These are phyloP conservation scores for Fraxinus latifolia DNA, from an alignment of 305 asterid genomes.

Conservation along the genomic window DNA sequence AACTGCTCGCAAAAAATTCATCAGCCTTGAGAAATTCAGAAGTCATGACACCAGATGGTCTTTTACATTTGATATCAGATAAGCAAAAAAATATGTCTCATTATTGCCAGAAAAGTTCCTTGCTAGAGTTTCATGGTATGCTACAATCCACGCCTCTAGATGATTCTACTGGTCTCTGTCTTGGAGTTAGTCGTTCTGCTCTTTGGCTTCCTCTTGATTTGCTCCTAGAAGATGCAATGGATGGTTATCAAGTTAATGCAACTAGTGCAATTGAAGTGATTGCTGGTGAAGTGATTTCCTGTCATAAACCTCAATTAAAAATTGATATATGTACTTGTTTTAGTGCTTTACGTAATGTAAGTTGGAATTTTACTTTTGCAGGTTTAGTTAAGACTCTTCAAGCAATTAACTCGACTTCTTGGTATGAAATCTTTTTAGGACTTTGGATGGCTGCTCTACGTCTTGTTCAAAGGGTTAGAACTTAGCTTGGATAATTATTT, in stretches of 20 bases:
- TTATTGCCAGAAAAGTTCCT: slow-evolving; percentile 37
- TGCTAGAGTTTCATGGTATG: slow-evolving; percentile 39
- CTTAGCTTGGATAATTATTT: slow-evolving; percentile 11
- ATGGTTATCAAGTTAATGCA: slow-evolving; percentile 83
- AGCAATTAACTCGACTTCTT: slow-evolving; percentile 69
- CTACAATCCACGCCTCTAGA: slow-evolving; percentile 53
- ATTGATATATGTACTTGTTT: background rate
- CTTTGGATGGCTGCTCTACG: slow-evolving; percentile 99
- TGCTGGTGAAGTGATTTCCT: slow-evolving; percentile 49
- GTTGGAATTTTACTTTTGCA: slow-evolving; percentile 34
- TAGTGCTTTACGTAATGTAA: slow-evolving; percentile 24
- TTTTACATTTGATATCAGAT: slow-evolving; percentile 51
- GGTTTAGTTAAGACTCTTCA: slow-evolving; percentile 89
- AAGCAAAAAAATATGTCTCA: slow-evolving; percentile 29
- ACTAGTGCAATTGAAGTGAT: slow-evolving; percentile 87
- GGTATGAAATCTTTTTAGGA: slow-evolving; percentile 89
- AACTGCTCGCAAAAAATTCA: slow-evolving; percentile 66
- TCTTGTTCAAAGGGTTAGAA: slow-evolving; percentile 89
- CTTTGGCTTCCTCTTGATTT: slow-evolving; percentile 97
- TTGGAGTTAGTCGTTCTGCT: slow-evolving; percentile 65
- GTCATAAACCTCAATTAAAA: background rate
- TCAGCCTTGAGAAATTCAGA: slow-evolving; percentile 60
- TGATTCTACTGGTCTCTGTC: slow-evolving; percentile 60
- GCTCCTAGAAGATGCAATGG: slow-evolving; percentile 93
- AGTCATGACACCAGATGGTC: slow-evolving; percentile 40